Evolutionary conservation across 2,329 filamentous ascomycete genomes (phyloP), one percentile per base, ranked within the genome.

Genomic region (Aurifilum marmelostoma): DNA sequence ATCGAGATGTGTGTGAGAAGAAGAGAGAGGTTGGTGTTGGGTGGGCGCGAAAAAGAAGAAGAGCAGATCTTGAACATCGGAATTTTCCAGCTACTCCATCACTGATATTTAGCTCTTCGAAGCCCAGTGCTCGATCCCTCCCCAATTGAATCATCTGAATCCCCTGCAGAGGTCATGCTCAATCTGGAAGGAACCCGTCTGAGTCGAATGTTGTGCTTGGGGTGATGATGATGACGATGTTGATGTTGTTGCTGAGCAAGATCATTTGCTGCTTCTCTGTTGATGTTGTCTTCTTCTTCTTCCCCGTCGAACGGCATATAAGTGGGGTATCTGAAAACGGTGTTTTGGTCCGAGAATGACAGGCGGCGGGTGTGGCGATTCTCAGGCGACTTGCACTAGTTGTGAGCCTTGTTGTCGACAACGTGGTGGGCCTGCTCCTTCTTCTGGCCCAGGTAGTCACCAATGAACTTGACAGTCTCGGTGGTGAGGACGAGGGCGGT

Each of bases 321-420:
- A 7, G 6, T 34, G 16, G 60, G 24, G 21, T n/a, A 29, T 67
- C 39, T 52, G 39, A 52, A 50, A 27, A 32, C 18, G 18, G 56
- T 34, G 16, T 12, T 8, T 54, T 12, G 7, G 32, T 50, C 32
- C 11, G 27, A 43, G n/a, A 39, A 32, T n/a, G 39, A 64, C 27
- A 41, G n/a, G 34, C 21, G 1, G 14, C 34, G 39, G 24, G 41
- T n/a, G 32, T 37, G 8, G 18, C 11, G 37, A 59, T 1, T 29
- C 41, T 34, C 54, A 34, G 54, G 62, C 43, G 34, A 61, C 56
- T 1, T 43, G n/a, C 59, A 47, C 50, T 70, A 70, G 63, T 71
- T 71, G 60, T 59, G 69, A 43, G 37, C 66, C 70, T 71, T 71
- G 65, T 70, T 70, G 56, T 71, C 70, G 62, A 71, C 66, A 24